Evolutionary conservation across 345 rosid genomes (phyloP), one percentile per base, ranked within the genome.

Genomic region (Corchorus capsularis): DNA sequence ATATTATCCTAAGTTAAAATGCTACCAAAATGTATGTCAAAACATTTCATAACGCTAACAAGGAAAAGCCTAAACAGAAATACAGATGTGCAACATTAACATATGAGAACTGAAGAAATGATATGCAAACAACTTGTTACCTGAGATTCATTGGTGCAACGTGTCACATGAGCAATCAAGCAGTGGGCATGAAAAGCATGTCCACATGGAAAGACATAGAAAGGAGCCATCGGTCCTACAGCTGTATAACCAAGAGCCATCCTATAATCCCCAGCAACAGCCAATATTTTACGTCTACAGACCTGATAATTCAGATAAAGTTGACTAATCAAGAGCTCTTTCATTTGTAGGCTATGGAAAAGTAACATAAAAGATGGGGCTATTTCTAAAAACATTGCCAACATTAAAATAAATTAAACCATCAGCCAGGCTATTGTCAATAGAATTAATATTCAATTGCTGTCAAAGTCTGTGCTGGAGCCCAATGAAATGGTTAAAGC

Each of bases 191-290:
- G 98, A 83, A 96, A 96, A 54, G 98, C 86, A 73, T 96, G 98
- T 14, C 97, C 94, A 79, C 98, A 96, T 34, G 99, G 99, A 84
- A 96, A 96, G 68, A 96, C 90, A 79, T 93, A 96, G 81, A 96
- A 93, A 61, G 96, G 96, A 72, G 98, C 93, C 87, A 96, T 84
- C 56, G 93, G 89, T 81, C 99, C 97, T 55, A 85, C 89, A n/a
- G 98, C 82, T 71, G 93, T 78, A 83, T 90, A 89, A 60, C 96
- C 92, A 12, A 83, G 90, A 63, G 89, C 85, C 88, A 88, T 83
- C 75, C 92, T 88, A 83, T 86, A 92, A 61, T 89, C 93, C 57
- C 86, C 92, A 9, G 86, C 89, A 71, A 81, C 83, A 35, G 85
- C 79, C 89, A 96, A 81, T 63, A 96, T 91, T 81, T 93, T 93